Conservation (phyloP, 2,329 filamentous ascomycete genomes). For the Chalaropsis thielavioides region DNA sequence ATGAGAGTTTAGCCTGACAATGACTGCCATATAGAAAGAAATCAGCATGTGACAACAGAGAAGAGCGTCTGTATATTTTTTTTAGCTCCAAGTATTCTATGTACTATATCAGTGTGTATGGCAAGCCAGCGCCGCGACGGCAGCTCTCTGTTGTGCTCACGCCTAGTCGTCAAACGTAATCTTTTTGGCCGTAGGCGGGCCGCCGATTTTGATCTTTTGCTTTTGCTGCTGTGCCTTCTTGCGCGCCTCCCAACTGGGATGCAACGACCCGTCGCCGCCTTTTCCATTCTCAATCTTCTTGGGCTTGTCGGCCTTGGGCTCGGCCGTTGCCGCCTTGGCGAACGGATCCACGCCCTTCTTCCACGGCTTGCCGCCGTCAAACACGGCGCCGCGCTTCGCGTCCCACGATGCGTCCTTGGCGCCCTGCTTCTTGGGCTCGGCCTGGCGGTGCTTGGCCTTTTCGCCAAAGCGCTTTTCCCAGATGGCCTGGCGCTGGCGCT, state of each 20-base stretch:
- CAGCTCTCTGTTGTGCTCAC: no score
- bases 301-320: conserved; percentile 20
- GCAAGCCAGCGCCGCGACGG: no score
- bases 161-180: conserved; percentile 38
- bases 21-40: conserved; percentile 10
- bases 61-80: not conserved
- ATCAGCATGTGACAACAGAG: conserved; percentile 4
- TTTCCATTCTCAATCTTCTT: conserved; percentile 26
- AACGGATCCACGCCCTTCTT: conserved; percentile 34
- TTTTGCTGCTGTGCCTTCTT: conserved; percentile 44
- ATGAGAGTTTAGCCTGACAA: conserved; percentile 7
- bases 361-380: conserved; percentile 33
- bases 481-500: conserved; percentile 62
- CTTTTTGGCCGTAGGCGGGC: conserved; percentile 31
- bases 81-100: not conserved
- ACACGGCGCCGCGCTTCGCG: conserved; percentile 39
- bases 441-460: conserved; percentile 50
- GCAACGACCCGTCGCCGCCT: conserved; percentile 40
- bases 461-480: conserved; percentile 68
- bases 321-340: conserved; percentile 15
- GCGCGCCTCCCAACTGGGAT: conserved; percentile 51
- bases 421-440: conserved; percentile 23
- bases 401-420: conserved; percentile 40
- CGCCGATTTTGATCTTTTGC: conserved; percentile 38
- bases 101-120: not conserved